Evolutionary conservation across 345 rosid species (phyloP), one percentile per base, ranked within the genome.

Genomic region (Eucalyptus sp.): DNA sequence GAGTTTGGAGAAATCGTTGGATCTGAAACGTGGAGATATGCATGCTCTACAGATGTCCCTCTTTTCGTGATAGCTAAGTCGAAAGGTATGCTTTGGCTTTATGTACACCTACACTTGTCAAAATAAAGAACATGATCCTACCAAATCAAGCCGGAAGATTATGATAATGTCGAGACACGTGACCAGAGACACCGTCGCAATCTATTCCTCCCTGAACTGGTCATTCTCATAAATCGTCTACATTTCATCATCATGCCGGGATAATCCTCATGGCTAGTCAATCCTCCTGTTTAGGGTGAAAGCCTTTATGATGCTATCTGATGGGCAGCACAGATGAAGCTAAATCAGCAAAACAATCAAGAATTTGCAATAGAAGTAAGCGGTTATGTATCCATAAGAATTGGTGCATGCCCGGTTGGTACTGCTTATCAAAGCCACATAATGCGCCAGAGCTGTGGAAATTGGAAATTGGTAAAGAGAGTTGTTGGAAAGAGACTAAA

Each of bases 361-460:
- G 64, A 22, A 17, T 24, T 33, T 85, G 46, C 33, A 3, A 64
- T 46, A 6, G 48, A 76, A 71, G 27, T 12, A 43, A 29, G 50
- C 22, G 54, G 24, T 27, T 31, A 11, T 6, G 14, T 29, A 10
- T 71, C 6, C 11, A 24, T 50, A 46, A 41, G 46, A 84, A 52
- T 66, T 29, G 29, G 7, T 9, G 52, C 91, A 7, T 93, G 94
- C 99, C 97, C 96, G 96, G 52, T 96, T 94, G 46, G 87, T 51
- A 20, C 51, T 33, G 33, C 33, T 33, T 33, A 88, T 66, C 54
- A 13, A 80, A 96, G 93, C 98, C 99, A 96, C 88, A 94, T 95
- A 89, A 93, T 89, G 93, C 96, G 96, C 6, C 96, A 96, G 6
- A 95, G 93, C 98, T 94, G 94, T 10, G 31, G 86, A 89, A 50